These are phyloP conservation scores for Geotrichum klebahnii DNA, from an alignment of 1,139 yeast genomes.

Conservation along the genomic window DNA sequence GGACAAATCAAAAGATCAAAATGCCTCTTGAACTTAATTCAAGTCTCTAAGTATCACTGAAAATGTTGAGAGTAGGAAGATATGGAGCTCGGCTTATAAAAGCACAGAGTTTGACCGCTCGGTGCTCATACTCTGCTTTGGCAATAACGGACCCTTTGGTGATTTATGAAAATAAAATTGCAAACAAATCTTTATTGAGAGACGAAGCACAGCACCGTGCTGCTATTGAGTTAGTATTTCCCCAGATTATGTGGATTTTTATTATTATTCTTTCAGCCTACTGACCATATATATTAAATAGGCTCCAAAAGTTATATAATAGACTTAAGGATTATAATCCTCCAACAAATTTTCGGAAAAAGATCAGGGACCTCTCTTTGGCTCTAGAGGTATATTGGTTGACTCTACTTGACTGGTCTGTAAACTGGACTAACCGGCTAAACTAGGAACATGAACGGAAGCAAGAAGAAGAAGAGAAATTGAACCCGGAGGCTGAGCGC, in stretches of 20 bases:
- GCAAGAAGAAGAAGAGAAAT: constrained; percentile 19
- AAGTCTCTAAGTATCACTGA: no score
- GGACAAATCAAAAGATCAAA: constrained; percentile 7
- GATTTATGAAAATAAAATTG: constrained; percentile 53
- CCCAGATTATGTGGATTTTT: background rate
- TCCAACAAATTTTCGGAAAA: constrained; percentile 48
- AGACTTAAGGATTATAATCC: constrained; percentile 60
- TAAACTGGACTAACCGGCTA: constrained; percentile 7
- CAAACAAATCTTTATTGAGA: constrained; percentile 48
- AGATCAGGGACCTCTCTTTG: constrained; percentile 37
- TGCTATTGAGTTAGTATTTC: constrained; percentile 47
- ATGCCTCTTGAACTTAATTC: no score
- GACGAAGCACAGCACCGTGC: constrained; percentile 61
- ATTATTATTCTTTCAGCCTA: no score
- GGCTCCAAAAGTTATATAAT: constrained; percentile 55
- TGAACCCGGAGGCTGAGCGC: constrained; percentile 17
- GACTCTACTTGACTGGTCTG: constrained; percentile 11
- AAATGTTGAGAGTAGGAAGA: constrained; percentile 12
- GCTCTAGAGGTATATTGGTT: constrained; percentile 27
- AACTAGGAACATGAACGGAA: constrained; percentile 17
- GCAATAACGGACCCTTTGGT: constrained; percentile 62
- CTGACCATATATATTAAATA: no score
- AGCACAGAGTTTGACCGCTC: background rate
- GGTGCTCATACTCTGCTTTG: constrained; percentile 27
- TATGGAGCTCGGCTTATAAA: background rate